phyloP scores from a whole-genome alignment of 179 eudicot species.

The Silene noctiflora region DNA sequence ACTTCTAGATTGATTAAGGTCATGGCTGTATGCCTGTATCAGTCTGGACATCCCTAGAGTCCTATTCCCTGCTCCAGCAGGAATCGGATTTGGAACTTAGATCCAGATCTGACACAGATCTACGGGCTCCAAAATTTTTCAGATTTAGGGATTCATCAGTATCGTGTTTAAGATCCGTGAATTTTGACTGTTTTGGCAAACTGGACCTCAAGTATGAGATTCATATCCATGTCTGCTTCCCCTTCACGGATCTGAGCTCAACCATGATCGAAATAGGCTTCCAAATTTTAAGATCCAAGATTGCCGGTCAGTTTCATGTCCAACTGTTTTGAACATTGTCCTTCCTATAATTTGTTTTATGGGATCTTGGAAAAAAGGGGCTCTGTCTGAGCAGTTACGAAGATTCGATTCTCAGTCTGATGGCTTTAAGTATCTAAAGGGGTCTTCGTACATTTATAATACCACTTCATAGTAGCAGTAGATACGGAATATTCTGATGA shows the following conservation, averaged over 20 bases:
- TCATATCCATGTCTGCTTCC: not conserved
- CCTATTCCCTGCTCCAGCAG: no score
- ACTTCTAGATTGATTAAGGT: no score
- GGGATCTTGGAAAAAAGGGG: not conserved
- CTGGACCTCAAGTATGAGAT: not conserved
- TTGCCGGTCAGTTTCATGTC: not conserved
- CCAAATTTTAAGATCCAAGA: not conserved
- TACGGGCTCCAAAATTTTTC: no score
- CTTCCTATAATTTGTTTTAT: not conserved
- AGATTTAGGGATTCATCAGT: no score
- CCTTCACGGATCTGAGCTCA: not conserved
- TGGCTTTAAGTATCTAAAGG: not conserved
- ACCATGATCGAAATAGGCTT: not conserved
- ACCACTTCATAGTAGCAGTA: not conserved
- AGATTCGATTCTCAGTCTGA: not conserved
- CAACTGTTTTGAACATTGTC: not conserved
- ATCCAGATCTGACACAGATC: no score
- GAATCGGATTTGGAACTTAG: no score
- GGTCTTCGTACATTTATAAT: not conserved
- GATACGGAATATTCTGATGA: not conserved
- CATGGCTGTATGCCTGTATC: no score
- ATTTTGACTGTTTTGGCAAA: not conserved
- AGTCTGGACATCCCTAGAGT: no score
- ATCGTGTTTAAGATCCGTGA: no score
- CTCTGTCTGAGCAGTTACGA: not conserved